Evolutionary conservation across 164 flowering plant genomes (phyloP).

Genomic region (Piper longum): DNA sequence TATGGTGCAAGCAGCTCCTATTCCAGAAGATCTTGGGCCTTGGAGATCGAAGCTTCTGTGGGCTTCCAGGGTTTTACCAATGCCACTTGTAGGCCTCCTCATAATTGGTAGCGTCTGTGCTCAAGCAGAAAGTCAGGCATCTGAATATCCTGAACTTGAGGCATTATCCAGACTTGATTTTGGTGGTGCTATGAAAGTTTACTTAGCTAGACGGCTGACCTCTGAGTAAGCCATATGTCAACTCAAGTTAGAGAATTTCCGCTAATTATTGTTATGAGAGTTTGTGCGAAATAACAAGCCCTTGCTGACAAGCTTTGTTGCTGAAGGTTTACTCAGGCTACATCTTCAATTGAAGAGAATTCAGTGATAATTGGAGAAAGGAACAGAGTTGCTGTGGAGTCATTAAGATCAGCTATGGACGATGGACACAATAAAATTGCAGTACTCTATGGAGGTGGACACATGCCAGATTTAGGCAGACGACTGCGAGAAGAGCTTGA

Average conservation of each 20-base stretch:
- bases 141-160: constrained; percentile 69
- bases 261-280: no score
- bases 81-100: constrained; percentile 95
- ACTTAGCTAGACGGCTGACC: constrained; percentile 72
- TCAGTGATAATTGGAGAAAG: constrained; percentile 94
- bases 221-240: constrained; percentile 56
- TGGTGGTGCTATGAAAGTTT: constrained; percentile 82
- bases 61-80: constrained; percentile 88
- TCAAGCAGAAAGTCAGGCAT: constrained; percentile 33
- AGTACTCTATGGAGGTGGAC: constrained; percentile 89
- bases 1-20: constrained; percentile 30
- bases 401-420: constrained; percentile 45
- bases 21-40: constrained; percentile 67
- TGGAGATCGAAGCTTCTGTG: constrained; percentile 89
- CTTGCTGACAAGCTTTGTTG: neutral
- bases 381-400: constrained; percentile 70
- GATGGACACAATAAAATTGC: constrained; percentile 71
- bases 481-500: constrained; percentile 71
- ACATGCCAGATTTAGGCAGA: constrained; percentile 96
- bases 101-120: constrained; percentile 68
- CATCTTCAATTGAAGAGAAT: constrained; percentile 59
- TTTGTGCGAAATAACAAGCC: neutral
- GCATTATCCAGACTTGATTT: constrained; percentile 86
- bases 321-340: constrained; percentile 60
- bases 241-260: neutral